A percentile compares a stretch with the other conserved stretches of the same genome.
Evolutionary conservation across 352 stramenopile genomes (phyloP).

Genomic region (Globisporangium solare): DNA sequence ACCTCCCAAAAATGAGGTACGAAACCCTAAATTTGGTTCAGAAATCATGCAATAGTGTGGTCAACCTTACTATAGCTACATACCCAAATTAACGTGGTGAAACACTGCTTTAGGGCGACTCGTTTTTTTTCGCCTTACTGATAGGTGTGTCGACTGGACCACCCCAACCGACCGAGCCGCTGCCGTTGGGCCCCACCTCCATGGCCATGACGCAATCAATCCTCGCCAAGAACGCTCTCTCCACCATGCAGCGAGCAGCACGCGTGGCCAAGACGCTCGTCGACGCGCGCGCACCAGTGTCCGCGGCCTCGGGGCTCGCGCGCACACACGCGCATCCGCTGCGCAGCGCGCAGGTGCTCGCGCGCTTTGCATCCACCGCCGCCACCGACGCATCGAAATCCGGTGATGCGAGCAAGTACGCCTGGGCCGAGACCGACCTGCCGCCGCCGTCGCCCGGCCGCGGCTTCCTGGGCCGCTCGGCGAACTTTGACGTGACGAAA

Average conservation of each 20-base stretch:
- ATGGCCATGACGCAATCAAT: slow-evolving; percentile 1
- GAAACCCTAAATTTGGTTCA: background rate
- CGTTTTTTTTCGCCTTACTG: background rate
- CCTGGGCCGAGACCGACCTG: slow-evolving; percentile 75
- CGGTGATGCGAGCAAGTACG: slow-evolving; percentile 33
- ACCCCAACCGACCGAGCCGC: background rate
- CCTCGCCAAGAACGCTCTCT: slow-evolving; percentile 8
- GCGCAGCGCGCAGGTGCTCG: slow-evolving; percentile 11
- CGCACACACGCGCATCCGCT: background rate
- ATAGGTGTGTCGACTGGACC: slow-evolving; percentile 1
- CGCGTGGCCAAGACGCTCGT: slow-evolving; percentile 9
- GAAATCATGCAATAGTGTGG: slow-evolving; percentile 11
- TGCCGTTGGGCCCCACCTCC: background rate
- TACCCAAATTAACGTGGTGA: background rate
- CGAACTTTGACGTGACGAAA: slow-evolving; percentile 82
- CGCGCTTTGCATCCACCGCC: slow-evolving; percentile 21
- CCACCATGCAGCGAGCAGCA: slow-evolving; percentile 10
- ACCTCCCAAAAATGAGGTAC: slow-evolving; percentile 3
- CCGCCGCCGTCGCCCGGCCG: slow-evolving; percentile 71
- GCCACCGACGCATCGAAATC: slow-evolving; percentile 6
- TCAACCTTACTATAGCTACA: slow-evolving; percentile 1
- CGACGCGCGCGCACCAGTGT: background rate
- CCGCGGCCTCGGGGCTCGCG: slow-evolving; percentile 1
- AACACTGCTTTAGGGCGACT: slow-evolving; percentile 3
- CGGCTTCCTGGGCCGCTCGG: slow-evolving; percentile 59